Conservation (phyloP, 163 green algal species). For the Picocystis sp. region DNA sequence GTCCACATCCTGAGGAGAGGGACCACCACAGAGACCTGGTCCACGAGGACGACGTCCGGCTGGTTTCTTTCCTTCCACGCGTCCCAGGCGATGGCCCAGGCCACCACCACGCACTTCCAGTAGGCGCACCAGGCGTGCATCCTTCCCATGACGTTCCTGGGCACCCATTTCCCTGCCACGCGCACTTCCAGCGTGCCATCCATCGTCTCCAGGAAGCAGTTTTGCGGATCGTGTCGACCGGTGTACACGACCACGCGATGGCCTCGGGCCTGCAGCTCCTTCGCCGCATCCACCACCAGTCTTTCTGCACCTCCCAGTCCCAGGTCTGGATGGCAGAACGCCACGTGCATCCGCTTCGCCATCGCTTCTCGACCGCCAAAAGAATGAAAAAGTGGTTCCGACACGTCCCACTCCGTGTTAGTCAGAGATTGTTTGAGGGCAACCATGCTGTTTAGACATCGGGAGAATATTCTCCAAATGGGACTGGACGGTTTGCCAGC, state of each 20-base stretch:
- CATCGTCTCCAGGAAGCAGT: slow-evolving; percentile 86
- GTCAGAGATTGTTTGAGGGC: no score
- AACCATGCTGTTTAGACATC: no score
- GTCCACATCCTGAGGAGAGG: slow-evolving; percentile 43
- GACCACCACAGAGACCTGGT: slow-evolving; percentile 54
- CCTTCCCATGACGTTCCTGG: slow-evolving; percentile 41
- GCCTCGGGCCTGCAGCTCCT: slow-evolving; percentile 42
- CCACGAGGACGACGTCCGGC: slow-evolving; percentile 56
- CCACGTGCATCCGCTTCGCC: slow-evolving; percentile 27
- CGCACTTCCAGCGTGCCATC: slow-evolving; percentile 53
- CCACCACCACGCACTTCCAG: slow-evolving; percentile 54
- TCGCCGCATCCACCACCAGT: slow-evolving; percentile 86
- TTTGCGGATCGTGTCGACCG: slow-evolving; percentile 53
- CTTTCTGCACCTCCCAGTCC: slow-evolving; percentile 83
- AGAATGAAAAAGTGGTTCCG: no score
- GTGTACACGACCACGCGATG: slow-evolving; percentile 86
- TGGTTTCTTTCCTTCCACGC: slow-evolving; percentile 19
- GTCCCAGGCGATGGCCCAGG: slow-evolving; percentile 41
- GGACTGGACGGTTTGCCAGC: no score
- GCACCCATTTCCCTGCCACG: slow-evolving; percentile 72
- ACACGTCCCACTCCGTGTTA: no score
- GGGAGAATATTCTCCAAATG: no score
- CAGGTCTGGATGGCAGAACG: slow-evolving; percentile 79
- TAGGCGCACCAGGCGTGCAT: slow-evolving; percentile 67
- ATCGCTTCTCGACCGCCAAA: no score